These are phyloP conservation scores for Leccinum obscurum DNA, from an alignment of 768 basidiomycete genomes.

Conservation along the genomic window DNA sequence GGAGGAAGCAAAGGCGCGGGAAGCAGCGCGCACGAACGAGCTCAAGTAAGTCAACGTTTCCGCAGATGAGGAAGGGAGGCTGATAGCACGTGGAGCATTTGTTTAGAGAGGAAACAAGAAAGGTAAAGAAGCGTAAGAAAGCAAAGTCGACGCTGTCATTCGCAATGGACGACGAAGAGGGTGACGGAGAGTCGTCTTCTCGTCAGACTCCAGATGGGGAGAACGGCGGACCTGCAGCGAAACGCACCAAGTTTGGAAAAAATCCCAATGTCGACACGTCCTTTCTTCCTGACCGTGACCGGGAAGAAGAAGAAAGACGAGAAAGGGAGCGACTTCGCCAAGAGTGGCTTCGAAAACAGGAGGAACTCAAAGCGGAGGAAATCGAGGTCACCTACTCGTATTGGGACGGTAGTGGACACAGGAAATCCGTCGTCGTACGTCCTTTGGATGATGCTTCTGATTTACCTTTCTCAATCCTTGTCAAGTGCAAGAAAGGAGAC, in stretches of 20 bases:
- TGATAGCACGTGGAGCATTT: conserved; percentile 78
- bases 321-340: conserved; percentile 87
- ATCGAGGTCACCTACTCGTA: conserved; percentile 96
- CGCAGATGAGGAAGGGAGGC: conserved; percentile 42
- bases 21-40: conserved; percentile 81
- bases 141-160: conserved; percentile 89
- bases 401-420: conserved; percentile 98
- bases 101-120: conserved; percentile 87
- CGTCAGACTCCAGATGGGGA: conserved; percentile 40
- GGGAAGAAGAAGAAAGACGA: conserved; percentile 88
- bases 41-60: conserved; percentile 70
- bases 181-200: conserved; percentile 39
- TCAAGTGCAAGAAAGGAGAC: conserved; percentile 96
- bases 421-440: conserved; percentile 86
- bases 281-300: conserved; percentile 96
- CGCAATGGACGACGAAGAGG: conserved; percentile 80
- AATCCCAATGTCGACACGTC: conserved; percentile 97
- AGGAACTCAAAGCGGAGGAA: conserved; percentile 65
- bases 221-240: conserved; percentile 50
- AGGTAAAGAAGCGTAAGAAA: conserved; percentile 92
- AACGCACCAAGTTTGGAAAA: conserved; percentile 84
- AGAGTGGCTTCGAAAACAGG: conserved; percentile 80
- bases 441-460: neutral
- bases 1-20: conserved; percentile 88
- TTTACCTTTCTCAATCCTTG: neutral